These are phyloP conservation scores for Rhynchospora pubera DNA, from an alignment of 176 grass and related monocot species.

Conservation along the genomic window DNA sequence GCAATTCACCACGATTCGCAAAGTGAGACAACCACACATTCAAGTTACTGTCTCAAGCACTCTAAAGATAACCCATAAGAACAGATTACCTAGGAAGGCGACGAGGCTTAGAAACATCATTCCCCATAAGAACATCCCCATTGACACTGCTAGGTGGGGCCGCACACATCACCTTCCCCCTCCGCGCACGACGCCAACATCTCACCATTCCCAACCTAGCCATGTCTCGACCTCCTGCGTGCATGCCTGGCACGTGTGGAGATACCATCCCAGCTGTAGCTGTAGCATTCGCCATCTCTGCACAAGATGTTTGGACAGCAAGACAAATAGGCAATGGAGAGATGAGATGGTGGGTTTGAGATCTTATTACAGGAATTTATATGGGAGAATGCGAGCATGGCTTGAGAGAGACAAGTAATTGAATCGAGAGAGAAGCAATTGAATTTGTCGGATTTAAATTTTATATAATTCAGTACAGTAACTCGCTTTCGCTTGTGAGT, in stretches of 20 bases:
- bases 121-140: slow-evolving; percentile 14
- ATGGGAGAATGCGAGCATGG: background rate
- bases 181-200: background rate
- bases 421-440: background rate
- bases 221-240: background rate
- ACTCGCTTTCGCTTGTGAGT: background rate
- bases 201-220: background rate
- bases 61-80: background rate
- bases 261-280: slow-evolving; percentile 15
- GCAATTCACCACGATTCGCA: too few relatives aligned
- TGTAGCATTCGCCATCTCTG: background rate
- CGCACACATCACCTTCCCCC: background rate
- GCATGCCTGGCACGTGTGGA: background rate
- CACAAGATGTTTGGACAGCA: background rate
- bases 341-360: background rate
- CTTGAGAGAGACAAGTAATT: background rate
- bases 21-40: background rate
- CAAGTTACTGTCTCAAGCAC: background rate
- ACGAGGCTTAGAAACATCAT: slow-evolving; percentile 2
- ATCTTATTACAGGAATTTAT: background rate
- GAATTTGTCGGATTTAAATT: background rate
- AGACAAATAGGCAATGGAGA: too few relatives aligned
- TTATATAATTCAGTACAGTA: too few relatives aligned
- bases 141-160: slow-evolving; percentile 23
- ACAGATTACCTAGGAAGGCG: slow-evolving; percentile 23